Conservation (phyloP, 352 stramenopile species). For the Blastocystis sp. region DNA sequence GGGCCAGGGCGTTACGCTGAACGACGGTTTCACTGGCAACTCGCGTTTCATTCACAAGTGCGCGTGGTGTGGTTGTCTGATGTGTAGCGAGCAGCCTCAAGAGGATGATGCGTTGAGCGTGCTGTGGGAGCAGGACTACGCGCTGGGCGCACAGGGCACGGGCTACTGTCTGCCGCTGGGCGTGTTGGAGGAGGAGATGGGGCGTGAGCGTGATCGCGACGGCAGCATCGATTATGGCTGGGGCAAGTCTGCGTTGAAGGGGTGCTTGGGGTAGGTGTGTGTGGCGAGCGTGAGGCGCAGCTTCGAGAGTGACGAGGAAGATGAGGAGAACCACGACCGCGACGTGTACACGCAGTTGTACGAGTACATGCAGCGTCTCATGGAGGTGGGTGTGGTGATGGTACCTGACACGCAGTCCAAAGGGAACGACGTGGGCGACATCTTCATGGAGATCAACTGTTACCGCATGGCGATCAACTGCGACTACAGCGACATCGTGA, state of each 20-base stretch:
- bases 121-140: not conserved
- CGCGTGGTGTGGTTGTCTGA: not conserved
- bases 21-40: not conserved
- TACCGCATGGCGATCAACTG: conserved; percentile 62
- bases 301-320: conserved; percentile 52
- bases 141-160: not conserved
- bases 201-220: not conserved
- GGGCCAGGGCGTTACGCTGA: not conserved
- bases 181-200: conserved; percentile 17
- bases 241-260: not conserved
- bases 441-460: conserved; percentile 65
- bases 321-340: conserved; percentile 5
- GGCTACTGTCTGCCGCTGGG: not conserved
- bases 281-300: not conserved
- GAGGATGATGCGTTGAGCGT: not conserved
- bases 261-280: not conserved
- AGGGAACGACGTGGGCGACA: not conserved
- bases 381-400: not conserved
- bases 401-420: not conserved
- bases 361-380: conserved; percentile 25
- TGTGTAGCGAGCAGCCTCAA: not conserved
- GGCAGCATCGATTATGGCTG: not conserved
- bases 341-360: conserved; percentile 14
- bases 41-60: not conserved
- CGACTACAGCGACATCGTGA: conserved; percentile 48